Percentiles rank a stretch among this genome's conserved stretches.
Conservation (phyloP, 805 yeast species). For the Saccharomycopsis microspora region DNA sequence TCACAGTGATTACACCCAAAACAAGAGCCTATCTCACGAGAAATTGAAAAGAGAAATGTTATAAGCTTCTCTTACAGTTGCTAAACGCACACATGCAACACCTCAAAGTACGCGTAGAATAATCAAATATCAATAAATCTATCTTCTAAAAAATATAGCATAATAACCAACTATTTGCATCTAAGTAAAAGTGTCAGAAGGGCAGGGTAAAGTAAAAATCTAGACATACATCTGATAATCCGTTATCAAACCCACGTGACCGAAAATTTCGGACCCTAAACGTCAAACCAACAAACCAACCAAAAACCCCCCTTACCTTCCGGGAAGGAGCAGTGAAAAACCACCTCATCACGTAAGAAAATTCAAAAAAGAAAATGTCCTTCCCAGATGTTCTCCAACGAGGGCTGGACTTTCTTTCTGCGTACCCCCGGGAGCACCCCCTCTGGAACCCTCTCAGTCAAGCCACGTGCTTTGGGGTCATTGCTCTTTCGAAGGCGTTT, state of each 20-base stretch:
- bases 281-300: neutral
- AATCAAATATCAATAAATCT: no score
- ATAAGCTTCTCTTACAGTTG: no score
- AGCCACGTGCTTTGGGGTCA: slow-evolving; percentile 55
- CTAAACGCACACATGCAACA: no score
- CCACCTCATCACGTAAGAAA: neutral
- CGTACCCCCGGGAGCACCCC: slow-evolving; percentile 46
- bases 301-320: neutral
- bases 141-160: no score
- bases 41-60: no score
- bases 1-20: no score
- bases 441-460: slow-evolving; percentile 64
- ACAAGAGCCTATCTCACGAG: no score
- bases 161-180: no score
- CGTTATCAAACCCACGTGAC: neutral
- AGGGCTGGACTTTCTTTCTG: slow-evolving; percentile 59
- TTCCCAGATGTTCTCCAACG: slow-evolving; percentile 53
- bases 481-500: slow-evolving; percentile 51
- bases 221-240: no score
- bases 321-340: neutral
- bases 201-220: no score
- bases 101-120: no score
- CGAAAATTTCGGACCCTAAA: neutral
- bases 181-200: no score
- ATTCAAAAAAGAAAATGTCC: slow-evolving; percentile 36